phyloP scores from a whole-genome alignment of 371 early-diverging fungal species.

The Phascolomyces articulosus region DNA sequence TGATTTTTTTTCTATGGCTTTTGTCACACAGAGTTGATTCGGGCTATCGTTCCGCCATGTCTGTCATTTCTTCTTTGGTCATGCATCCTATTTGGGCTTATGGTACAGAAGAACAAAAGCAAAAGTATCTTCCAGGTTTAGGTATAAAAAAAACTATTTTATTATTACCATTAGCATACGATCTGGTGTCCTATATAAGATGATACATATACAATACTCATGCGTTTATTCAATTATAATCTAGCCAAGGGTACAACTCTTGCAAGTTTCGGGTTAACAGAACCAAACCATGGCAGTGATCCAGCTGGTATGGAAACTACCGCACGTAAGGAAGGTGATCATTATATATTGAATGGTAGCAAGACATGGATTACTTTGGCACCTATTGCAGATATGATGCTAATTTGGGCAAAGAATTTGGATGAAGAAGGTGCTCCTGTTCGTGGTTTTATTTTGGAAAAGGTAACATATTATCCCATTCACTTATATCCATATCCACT shows the following conservation, averaged over 20 bases:
- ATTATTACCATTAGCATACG: too few relatives aligned
- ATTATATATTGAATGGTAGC: slow-evolving; percentile 86
- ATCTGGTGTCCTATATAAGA: neutral
- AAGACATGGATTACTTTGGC: slow-evolving; percentile 99
- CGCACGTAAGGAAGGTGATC: slow-evolving; percentile 77
- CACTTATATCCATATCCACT: too few relatives aligned
- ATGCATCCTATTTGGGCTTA: slow-evolving; percentile 98
- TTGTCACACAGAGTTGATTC: slow-evolving; percentile 76
- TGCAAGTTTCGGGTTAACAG: slow-evolving; percentile 96
- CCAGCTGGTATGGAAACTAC: slow-evolving; percentile 94
- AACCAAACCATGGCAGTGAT: slow-evolving; percentile 98
- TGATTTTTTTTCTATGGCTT: neutral
- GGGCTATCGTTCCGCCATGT: slow-evolving; percentile 98
- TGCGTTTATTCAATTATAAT: neutral
- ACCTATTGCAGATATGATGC: slow-evolving; percentile 97
- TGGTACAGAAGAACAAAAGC: slow-evolving; percentile 89
- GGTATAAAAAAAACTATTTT: slow-evolving; percentile 52
- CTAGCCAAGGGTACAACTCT: slow-evolving; percentile 88
- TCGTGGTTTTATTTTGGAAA: slow-evolving; percentile 94
- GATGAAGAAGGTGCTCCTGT: slow-evolving; percentile 81
- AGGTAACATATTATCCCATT: slow-evolving; percentile 37
- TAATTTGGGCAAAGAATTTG: slow-evolving; percentile 95
- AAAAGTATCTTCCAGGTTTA: slow-evolving; percentile 91
- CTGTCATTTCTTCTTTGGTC: slow-evolving; percentile 96
- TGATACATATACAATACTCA: neutral